Evolutionary conservation across 2,329 filamentous ascomycete species (phyloP).

Genomic region (Trichoderma simmonsii): DNA sequence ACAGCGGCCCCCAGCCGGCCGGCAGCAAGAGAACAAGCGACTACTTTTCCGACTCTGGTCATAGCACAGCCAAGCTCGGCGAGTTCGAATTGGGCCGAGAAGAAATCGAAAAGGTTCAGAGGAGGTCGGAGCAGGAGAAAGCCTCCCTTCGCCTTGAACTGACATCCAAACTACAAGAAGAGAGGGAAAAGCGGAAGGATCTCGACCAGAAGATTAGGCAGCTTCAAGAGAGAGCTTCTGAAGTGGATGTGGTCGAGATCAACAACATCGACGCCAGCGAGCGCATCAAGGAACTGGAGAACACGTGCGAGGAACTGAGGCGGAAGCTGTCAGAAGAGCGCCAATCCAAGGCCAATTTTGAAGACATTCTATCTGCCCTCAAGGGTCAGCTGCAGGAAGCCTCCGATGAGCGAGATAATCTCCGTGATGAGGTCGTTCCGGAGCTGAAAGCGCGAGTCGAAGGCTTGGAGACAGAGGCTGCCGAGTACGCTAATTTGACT

Average conservation of each 20-base stretch:
- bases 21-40: slow-evolving; percentile 83
- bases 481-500: slow-evolving; percentile 67
- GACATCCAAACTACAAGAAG: slow-evolving; percentile 82
- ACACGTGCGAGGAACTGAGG: slow-evolving; percentile 75
- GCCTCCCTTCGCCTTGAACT: slow-evolving; percentile 82
- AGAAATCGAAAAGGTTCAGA: slow-evolving; percentile 78
- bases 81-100: slow-evolving; percentile 61
- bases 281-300: slow-evolving; percentile 74
- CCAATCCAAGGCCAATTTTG: slow-evolving; percentile 86
- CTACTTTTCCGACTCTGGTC: slow-evolving; percentile 95
- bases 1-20: slow-evolving; percentile 50
- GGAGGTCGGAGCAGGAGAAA: slow-evolving; percentile 86
- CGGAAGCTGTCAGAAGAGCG: slow-evolving; percentile 81
- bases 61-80: slow-evolving; percentile 76
- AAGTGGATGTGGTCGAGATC: slow-evolving; percentile 53
- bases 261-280: slow-evolving; percentile 55
- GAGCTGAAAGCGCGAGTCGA: slow-evolving; percentile 73
- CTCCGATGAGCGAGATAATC: slow-evolving; percentile 84
- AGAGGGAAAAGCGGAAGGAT: slow-evolving; percentile 69
- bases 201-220: slow-evolving; percentile 82
- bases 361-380: slow-evolving; percentile 83
- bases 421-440: slow-evolving; percentile 84
- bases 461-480: slow-evolving; percentile 70
- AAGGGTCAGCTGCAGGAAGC: slow-evolving; percentile 77
- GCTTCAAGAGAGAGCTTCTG: slow-evolving; percentile 73